Evolutionary conservation across 805 yeast species (phyloP).

Genomic region (Saturnispora quitensis): DNA sequence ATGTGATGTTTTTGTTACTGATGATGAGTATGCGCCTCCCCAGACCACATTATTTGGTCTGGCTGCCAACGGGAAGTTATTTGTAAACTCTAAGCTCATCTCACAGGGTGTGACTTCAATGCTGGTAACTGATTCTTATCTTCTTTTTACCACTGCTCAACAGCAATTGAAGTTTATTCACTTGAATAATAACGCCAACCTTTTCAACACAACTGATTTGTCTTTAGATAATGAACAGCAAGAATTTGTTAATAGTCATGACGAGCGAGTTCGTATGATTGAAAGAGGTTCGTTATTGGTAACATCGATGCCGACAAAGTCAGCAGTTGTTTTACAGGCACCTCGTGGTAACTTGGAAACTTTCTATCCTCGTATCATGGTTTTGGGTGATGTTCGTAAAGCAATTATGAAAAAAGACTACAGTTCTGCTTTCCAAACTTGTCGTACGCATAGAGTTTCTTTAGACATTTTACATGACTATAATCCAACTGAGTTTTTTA

Average conservation of each 20-base stretch:
- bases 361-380: conserved; percentile 87
- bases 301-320: conserved; percentile 69
- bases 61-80: conserved; percentile 66
- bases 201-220: conserved; percentile 14
- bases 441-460: conserved; percentile 88
- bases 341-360: conserved; percentile 96
- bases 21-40: conserved; percentile 12
- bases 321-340: conserved; percentile 81
- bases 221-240: conserved; percentile 8
- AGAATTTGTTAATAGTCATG: conserved; percentile 36
- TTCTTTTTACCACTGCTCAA: conserved; percentile 81
- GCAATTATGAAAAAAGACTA: conserved; percentile 52
- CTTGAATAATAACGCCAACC: conserved; percentile 28
- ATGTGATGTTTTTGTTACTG: conserved; percentile 16
- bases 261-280: conserved; percentile 80
- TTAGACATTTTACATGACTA: conserved; percentile 85
- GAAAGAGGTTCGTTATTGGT: conserved; percentile 90
- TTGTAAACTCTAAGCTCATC: conserved; percentile 48
- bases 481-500: conserved; percentile 58
- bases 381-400: conserved; percentile 70
- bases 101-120: conserved; percentile 77
- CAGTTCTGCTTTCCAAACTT: conserved; percentile 65
- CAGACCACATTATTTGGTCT: conserved; percentile 49
- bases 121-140: conserved; percentile 57
- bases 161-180: conserved; percentile 76